Conservation (phyloP, 1,284 basidiomycete genomes). For the Cutaneotrichosporon spelunceum region DNA sequence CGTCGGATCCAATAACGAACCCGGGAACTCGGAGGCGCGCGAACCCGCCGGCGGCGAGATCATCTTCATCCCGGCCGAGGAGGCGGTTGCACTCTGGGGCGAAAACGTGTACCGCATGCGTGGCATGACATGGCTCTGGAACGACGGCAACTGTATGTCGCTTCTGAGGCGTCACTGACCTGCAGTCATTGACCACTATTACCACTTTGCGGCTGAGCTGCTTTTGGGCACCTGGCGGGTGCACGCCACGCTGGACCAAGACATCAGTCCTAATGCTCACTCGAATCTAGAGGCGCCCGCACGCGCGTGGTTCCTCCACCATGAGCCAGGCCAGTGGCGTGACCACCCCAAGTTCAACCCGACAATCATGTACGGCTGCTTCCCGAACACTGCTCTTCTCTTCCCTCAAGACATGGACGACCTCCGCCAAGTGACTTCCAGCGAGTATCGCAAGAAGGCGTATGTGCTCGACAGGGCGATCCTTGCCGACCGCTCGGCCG, state of each 20-base stretch:
- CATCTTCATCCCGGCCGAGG: slow-evolving; percentile 57
- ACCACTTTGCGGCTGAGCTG: slow-evolving; percentile 75
- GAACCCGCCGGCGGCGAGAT: slow-evolving; percentile 62
- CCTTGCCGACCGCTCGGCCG: slow-evolving; percentile 68
- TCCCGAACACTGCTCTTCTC: slow-evolving; percentile 59
- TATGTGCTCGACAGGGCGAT: slow-evolving; percentile 54
- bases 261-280: slow-evolving; percentile 39
- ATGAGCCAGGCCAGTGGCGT: slow-evolving; percentile 44
- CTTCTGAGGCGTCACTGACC: background rate
- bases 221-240: slow-evolving; percentile 69
- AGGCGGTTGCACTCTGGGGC: slow-evolving; percentile 66
- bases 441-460: slow-evolving; percentile 47
- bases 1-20: slow-evolving; percentile 59
- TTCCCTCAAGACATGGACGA: slow-evolving; percentile 67
- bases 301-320: slow-evolving; percentile 49
- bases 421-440: slow-evolving; percentile 42
- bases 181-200: slow-evolving; percentile 69
- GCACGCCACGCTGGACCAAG: slow-evolving; percentile 55
- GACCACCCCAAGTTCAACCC: slow-evolving; percentile 50
- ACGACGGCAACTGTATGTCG: slow-evolving; percentile 51
- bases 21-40: slow-evolving; percentile 63
- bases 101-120: slow-evolving; percentile 62
- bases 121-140: slow-evolving; percentile 60
- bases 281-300: slow-evolving; percentile 40
- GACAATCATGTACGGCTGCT: slow-evolving; percentile 44